A percentile compares a stretch with the other conserved stretches of the same genome.
Conservation (phyloP, 148 eudicot genomes). For the Nepenthes mirabilis region DNA sequence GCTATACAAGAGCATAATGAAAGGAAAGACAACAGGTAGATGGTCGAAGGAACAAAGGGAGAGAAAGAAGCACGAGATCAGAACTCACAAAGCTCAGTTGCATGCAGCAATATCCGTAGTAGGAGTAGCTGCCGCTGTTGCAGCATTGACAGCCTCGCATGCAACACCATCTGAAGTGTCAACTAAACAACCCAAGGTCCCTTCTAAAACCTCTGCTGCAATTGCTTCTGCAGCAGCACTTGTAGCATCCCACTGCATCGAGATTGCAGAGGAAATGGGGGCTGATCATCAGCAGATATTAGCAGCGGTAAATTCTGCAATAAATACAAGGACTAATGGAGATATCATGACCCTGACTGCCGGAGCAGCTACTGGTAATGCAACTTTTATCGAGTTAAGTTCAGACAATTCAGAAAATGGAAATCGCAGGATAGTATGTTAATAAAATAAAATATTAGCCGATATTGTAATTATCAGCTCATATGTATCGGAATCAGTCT, state of each 20-base stretch:
- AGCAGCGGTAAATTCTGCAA: conserved; percentile 62
- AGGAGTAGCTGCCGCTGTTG: conserved; percentile 93
- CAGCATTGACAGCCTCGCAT: conserved; percentile 55
- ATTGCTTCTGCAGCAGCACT: conserved; percentile 89
- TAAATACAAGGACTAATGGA: conserved; percentile 67
- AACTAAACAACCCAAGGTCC: conserved; percentile 16
- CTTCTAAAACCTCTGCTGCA: conserved; percentile 41
- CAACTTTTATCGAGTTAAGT: background rate
- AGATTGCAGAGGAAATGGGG: conserved; percentile 82
- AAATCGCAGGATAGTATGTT: no score
- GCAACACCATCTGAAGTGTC: conserved; percentile 25
- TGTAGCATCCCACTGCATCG: conserved; percentile 90
- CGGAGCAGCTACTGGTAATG: conserved; percentile 86
- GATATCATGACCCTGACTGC: conserved; percentile 93
- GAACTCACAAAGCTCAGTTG: conserved; percentile 85
- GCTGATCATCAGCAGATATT: conserved; percentile 73
- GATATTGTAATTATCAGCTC: no score
- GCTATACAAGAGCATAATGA: conserved; percentile 61
- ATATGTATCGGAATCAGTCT: no score
- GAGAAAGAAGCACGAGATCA: conserved; percentile 61
- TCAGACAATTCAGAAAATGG: no score
- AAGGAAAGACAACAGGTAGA: conserved; percentile 60
- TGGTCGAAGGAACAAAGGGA: conserved; percentile 83
- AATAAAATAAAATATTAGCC: no score
- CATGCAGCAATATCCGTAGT: conserved; percentile 92